Evolutionary conservation across 225 moss, liverwort and hornwort genomes (phyloP), one percentile per base, ranked within the genome.

Genomic region (Physcomitrellopsis africana): DNA sequence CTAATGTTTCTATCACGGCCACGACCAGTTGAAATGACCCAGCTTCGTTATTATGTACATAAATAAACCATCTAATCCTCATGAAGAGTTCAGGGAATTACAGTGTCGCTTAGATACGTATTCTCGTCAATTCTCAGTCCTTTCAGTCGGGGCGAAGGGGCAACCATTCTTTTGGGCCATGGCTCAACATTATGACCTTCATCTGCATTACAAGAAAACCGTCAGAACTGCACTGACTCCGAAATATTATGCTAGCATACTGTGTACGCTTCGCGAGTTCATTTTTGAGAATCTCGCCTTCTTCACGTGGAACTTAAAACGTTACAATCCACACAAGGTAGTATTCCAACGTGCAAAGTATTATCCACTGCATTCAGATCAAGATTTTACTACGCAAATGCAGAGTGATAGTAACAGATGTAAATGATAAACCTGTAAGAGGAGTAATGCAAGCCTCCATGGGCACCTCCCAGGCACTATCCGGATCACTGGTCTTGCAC

Each of bases 361-460:
- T 24, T 18, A 22, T 20, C 66, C 10, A 44, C 67, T 56, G 8
- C 49, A 67, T 42, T 20, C 2, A 72, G 47, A 32, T 32, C 13
- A 17, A 17, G 23, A 8, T 18, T 42, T 24, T 26, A 17, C 1
- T 18, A 9, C 9, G 1, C 46, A 60, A 23, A 52, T 70, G 43
- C 54, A 26, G 51, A 63, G 41, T 60, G 59, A 37, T 37, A 53
- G 22, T 32, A 60, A 59, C 9, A 8, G 9, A 60, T 15, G 20
- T 18, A 42, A n/a, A 23, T 27, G 44, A 56, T 63, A 42, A 27
- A 84, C 92, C 91, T 66, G 89, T 87, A 77, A 90, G 52, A 62
- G 97, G 94, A 44, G 93, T 92, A 42, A 99, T 90, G 77, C 97
- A 99, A 48, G 92, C 84, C 80, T 95, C 91, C 94, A 99, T 99